Evolutionary conservation across 2,329 filamentous ascomycete genomes (phyloP), one percentile per base, ranked within the genome.

Genomic region (Paracorniculantispora psalliotae): DNA sequence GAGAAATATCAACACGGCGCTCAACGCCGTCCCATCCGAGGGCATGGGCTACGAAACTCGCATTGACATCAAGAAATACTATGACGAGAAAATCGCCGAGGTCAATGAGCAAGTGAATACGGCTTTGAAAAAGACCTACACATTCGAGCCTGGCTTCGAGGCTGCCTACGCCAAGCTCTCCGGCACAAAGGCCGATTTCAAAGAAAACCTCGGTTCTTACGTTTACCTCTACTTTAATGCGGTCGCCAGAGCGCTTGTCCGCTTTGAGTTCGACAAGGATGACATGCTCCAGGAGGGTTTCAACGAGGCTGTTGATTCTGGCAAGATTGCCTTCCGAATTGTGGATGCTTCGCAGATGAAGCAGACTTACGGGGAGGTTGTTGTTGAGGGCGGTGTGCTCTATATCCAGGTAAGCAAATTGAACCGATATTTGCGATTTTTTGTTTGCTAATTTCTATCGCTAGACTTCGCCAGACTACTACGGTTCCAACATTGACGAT

Each of bases 281-380:
- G 79, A 81, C 1, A 70, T 81, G 67, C 67, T 81, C 28, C 73
- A 72, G 58, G 79, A 81, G 66, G 79, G 74, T 4, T 73, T 82
- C 63, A 66, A 76, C 19, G 79, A 83, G 62, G 75, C 68, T 3
- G 66, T 81, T n/a, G 70, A 73, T 10, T 76, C 71, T 63, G 71
- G 69, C 41, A 72, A 75, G 64, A 66, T 81, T 19, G 71, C 67
- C 21, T 74, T 82, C 63, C 73, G 79, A 28, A 64, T 83, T 39
- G 78, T 81, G 2, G 78, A 80, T 51, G 71, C 74, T 64, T 70
- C 79, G 43, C 64, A 68, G 63, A 61, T 65, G 9, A 71, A 74
- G 57, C 67, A 63, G 6, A 69, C 66, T 13, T 81, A 81, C 60
- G 73, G 75, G 62, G 80, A 83, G 72, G 66, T 68, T 19, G 69